Conservation (phyloP, 352 stramenopile genomes). For the Phytophthora megakarya region DNA sequence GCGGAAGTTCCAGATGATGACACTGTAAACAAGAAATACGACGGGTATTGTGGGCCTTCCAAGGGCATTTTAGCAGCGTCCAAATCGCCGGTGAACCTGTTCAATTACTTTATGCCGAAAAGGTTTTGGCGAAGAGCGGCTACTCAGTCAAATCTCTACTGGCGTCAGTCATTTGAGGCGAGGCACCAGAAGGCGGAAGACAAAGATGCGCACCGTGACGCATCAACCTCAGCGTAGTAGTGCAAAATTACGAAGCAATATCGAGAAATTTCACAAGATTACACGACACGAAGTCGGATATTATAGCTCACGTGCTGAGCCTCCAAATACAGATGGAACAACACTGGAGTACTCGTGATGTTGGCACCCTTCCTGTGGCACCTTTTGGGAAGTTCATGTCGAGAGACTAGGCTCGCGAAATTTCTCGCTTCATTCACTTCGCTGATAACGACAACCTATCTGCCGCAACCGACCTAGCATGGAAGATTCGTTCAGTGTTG, state of each 20-base stretch:
- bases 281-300: constrained; percentile 13
- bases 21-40: constrained; percentile 2
- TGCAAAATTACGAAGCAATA: background rate
- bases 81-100: background rate
- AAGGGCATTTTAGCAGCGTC: background rate
- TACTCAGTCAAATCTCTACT: constrained; percentile 7
- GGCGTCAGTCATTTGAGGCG: background rate
- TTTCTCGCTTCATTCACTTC: no score
- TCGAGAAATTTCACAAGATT: constrained; percentile 1
- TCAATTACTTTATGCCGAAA: constrained; percentile 24
- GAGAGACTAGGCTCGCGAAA: no score
- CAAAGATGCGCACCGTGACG: background rate
- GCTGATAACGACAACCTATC: no score
- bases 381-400: no score
- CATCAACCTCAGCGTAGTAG: background rate
- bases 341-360: no score
- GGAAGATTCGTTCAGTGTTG: no score
- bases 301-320: background rate
- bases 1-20: background rate
- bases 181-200: background rate
- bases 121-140: constrained; percentile 11
- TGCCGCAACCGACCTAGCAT: no score
- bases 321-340: no score
- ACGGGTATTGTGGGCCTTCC: constrained; percentile 1
- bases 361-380: no score